A percentile compares a stretch with the other conserved stretches of the same genome.
phyloP scores from a whole-genome alignment of 108 stramenopile species.

The Chaetoceros muelleri region DNA sequence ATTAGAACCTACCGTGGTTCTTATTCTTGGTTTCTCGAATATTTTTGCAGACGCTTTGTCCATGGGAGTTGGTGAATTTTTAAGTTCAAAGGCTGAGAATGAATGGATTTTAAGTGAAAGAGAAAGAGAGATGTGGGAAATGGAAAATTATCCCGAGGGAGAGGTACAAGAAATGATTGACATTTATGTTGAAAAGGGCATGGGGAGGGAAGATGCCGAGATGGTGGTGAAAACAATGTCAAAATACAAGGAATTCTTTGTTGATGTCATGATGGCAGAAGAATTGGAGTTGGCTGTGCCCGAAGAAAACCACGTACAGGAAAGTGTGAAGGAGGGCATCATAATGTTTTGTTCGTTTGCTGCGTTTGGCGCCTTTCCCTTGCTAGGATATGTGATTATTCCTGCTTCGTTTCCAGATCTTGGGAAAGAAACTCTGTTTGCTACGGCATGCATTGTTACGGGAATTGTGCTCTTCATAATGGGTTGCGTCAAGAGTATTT shows the following conservation, averaged over 20 bases:
- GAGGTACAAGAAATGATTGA: slow-evolving; percentile 94
- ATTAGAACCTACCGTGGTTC: slow-evolving; percentile 66
- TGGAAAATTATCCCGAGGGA: slow-evolving; percentile 90
- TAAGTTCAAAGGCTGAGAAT: slow-evolving; percentile 91
- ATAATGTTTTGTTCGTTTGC: slow-evolving; percentile 91
- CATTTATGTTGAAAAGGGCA: slow-evolving; percentile 64
- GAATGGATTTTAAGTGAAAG: slow-evolving; percentile 91
- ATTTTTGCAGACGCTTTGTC: slow-evolving; percentile 94
- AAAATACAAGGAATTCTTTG: slow-evolving; percentile 95
- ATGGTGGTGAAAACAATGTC: slow-evolving; percentile 84
- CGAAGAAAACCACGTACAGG: slow-evolving; percentile 75
- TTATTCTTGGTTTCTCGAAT: slow-evolving; percentile 94
- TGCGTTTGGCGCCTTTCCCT: slow-evolving; percentile 76
- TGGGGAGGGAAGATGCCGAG: slow-evolving; percentile 72
- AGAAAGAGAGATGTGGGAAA: slow-evolving; percentile 88
- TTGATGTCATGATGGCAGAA: slow-evolving; percentile 95
- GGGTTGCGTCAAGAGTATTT: slow-evolving; percentile 87
- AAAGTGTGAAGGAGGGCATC: slow-evolving; percentile 83
- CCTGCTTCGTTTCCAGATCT: slow-evolving; percentile 50
- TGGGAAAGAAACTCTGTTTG: slow-evolving; percentile 43
- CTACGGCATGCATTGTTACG: slow-evolving; percentile 73
- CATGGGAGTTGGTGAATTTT: slow-evolving; percentile 98
- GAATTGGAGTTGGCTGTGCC: slow-evolving; percentile 92
- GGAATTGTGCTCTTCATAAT: slow-evolving; percentile 72
- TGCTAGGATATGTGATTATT: slow-evolving; percentile 80